Evolutionary conservation across 495 filamentous ascomycete genomes (phyloP).

Genomic region (Poronia punctata): DNA sequence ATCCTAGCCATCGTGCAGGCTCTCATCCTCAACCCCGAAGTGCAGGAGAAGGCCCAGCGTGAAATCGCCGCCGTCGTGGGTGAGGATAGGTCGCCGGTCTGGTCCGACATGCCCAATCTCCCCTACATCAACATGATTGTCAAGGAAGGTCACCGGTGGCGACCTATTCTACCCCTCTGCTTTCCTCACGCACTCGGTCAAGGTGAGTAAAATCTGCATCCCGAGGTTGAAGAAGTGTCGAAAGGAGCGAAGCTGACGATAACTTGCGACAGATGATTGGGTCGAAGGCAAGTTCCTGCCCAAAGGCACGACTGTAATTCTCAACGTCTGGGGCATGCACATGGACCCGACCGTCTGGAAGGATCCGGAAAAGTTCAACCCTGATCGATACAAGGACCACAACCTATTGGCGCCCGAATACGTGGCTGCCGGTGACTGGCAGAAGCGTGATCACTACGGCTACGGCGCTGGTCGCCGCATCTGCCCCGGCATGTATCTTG

Average conservation of each 20-base stretch:
- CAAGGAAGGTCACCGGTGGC: slow-evolving; percentile 34
- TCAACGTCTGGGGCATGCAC: slow-evolving; percentile 38
- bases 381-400: slow-evolving; percentile 24
- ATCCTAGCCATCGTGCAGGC: slow-evolving; percentile 33
- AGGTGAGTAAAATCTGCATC: neutral
- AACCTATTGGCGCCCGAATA: neutral
- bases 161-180: slow-evolving; percentile 26
- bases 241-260: no score
- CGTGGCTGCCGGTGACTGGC: neutral
- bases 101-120: slow-evolving; percentile 28
- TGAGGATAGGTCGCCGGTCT: slow-evolving; percentile 25
- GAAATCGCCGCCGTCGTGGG: slow-evolving; percentile 26
- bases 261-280: slow-evolving; percentile 27
- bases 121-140: slow-evolving; percentile 36
- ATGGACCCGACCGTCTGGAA: slow-evolving; percentile 25
- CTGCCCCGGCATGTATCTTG: slow-evolving; percentile 4
- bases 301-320: slow-evolving; percentile 33
- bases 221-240: no score
- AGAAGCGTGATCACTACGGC: slow-evolving; percentile 6
- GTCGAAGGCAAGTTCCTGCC: slow-evolving; percentile 38
- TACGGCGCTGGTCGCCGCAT: slow-evolving; percentile 4
- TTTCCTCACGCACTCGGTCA: slow-evolving; percentile 25
- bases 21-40: slow-evolving; percentile 26
- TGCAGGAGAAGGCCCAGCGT: slow-evolving; percentile 7
- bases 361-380: slow-evolving; percentile 41